Percentiles rank a stretch among this genome's conserved stretches.
These are phyloP conservation scores for Pedinophyceae sp. DNA, from an alignment of 139 green algal species.

Conservation along the genomic window DNA sequence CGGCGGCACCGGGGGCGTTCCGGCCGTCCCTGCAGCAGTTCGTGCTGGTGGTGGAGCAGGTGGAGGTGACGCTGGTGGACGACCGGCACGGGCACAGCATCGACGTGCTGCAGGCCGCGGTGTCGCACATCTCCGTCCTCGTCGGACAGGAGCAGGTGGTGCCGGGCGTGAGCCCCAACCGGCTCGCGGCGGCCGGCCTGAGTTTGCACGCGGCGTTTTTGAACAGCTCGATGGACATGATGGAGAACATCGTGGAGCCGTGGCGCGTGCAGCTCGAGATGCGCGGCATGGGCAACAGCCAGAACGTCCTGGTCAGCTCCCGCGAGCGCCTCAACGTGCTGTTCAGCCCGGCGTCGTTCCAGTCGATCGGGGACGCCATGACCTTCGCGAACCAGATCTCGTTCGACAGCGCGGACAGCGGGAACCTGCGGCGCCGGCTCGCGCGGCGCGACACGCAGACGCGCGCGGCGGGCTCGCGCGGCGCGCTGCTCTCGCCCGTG, in stretches of 20 bases:
- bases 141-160: slow-evolving; percentile 5
- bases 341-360: slow-evolving; percentile 15
- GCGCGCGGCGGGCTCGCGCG: neutral
- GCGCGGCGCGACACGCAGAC: no score
- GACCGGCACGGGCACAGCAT: slow-evolving; percentile 18
- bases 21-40: no score
- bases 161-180: neutral
- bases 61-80: slow-evolving; percentile 13
- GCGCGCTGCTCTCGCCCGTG: no score
- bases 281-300: neutral
- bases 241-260: slow-evolving; percentile 15
- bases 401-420: neutral
- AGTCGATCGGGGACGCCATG: slow-evolving; percentile 19
- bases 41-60: neutral
- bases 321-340: slow-evolving; percentile 10
- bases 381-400: no score
- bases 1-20: no score
- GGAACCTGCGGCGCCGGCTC: neutral
- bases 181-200: neutral
- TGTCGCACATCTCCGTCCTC: neutral
- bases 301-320: slow-evolving; percentile 9
- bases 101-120: slow-evolving; percentile 7
- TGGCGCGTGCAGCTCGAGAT: slow-evolving; percentile 13
- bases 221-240: slow-evolving; percentile 20
- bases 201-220: slow-evolving; percentile 16